phyloP scores from a whole-genome alignment of 345 rosid genomes.

The Eucalyptus sp. region DNA sequence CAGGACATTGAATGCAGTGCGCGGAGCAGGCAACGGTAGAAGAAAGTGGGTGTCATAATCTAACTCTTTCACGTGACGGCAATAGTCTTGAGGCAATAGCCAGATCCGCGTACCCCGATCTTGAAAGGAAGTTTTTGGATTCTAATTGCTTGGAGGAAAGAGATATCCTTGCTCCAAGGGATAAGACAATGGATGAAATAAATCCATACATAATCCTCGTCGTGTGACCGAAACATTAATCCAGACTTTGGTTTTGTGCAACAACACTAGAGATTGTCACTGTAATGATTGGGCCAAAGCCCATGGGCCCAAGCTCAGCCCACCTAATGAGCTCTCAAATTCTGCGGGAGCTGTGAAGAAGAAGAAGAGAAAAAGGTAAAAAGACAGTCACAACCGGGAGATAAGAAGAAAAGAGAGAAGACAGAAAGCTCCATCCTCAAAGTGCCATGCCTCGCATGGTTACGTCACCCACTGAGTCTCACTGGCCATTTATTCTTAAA shows the following conservation, averaged over 20 bases:
- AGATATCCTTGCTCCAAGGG: not conserved
- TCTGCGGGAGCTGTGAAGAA: not conserved
- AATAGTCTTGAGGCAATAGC: not conserved
- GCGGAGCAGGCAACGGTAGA: not conserved
- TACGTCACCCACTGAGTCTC: not conserved
- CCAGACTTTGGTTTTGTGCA: not conserved
- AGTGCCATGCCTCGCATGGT: no score
- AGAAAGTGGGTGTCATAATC: not conserved
- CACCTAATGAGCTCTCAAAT: not conserved
- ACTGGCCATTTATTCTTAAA: not conserved
- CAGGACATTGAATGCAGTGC: not conserved
- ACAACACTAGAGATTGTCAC: not conserved
- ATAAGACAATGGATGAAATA: not conserved
- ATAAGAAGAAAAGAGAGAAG: not conserved
- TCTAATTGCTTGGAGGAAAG: not conserved
- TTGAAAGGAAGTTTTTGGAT: not conserved
- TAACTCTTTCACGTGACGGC: not conserved
- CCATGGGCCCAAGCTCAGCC: not conserved
- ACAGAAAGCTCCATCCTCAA: not conserved
- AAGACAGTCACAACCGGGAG: not conserved
- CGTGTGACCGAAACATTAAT: not conserved
- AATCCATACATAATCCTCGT: not conserved
- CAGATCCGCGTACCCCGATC: not conserved
- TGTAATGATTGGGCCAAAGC: not conserved
- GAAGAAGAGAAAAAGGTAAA: not conserved